Percentiles rank a stretch among this genome's conserved stretches.
Conservation (phyloP, 345 rosid species). For the Camelina neglecta region DNA sequence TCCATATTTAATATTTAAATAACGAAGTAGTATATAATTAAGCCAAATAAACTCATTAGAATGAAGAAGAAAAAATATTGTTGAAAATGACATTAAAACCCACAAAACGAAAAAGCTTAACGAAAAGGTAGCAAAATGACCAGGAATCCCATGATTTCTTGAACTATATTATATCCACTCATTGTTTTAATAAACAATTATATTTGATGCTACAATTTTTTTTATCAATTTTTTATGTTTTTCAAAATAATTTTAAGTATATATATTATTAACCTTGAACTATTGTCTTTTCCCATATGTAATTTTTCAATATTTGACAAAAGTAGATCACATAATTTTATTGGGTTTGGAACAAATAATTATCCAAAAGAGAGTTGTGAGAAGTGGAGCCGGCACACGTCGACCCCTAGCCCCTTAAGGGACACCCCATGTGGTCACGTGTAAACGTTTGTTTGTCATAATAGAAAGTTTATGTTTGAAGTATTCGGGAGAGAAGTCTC, state of each 20-base stretch:
- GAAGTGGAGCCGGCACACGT: conserved; percentile 47
- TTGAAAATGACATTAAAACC: conserved; percentile 9
- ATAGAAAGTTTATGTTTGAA: conserved; percentile 29
- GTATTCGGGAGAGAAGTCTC: conserved; percentile 29
- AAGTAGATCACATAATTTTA: neutral
- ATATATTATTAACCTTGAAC: neutral
- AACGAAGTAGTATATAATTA: neutral
- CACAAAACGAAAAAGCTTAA: conserved; percentile 21
- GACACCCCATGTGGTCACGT: conserved; percentile 49
- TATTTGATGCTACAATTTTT: neutral
- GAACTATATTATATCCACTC: conserved; percentile 3
- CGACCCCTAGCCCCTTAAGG: conserved; percentile 4
- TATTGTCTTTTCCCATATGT: neutral
- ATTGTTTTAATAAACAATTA: neutral
- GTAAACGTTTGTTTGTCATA: conserved; percentile 32
- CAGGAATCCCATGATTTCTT: conserved; percentile 37
- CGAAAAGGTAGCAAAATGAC: conserved; percentile 18
- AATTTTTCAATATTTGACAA: neutral
- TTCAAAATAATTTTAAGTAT: neutral
- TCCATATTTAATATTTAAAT: neutral
- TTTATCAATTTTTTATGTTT: neutral
- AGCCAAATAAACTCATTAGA: neutral
- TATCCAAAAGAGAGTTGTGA: conserved; percentile 30
- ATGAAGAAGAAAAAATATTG: neutral
- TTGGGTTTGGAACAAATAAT: neutral